Base-by-base conservation (phyloP, 2,329 filamentous ascomycete species). In the Monosporascus ibericus region DNA sequence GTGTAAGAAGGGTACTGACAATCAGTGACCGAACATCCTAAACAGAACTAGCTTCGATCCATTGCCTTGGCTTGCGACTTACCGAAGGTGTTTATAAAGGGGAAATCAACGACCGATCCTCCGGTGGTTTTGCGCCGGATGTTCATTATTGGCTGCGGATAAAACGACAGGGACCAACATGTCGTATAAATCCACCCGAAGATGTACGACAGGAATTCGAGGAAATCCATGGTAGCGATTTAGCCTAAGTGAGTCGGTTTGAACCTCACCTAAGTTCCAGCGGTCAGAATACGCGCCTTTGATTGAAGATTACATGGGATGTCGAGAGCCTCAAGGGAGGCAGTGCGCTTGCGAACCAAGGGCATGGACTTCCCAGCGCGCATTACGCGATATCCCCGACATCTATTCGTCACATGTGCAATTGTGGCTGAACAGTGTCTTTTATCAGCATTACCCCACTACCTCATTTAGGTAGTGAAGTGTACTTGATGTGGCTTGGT, bases 81-180 rank as follows among this genome's bases (percentile, higher is more conserved):
- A 82, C 80, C 83, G 5, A 86, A 64, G 25, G 74, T 71, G 70
- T 94, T 94, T 61, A 90, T 77, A 18, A 87, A 78, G 18, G 90
- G 90, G 64, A 95, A 96, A 69, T 96, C 92, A 58, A 95, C 86
- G 1, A 90, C 89, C 5, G 92, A 85, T 40, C 94, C 94, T 20
- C 82, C 79, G 5, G 92, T 96, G 8, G 89, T 88, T 52, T 82
- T 82, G 50, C 90, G 86, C 30, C 76, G 76, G 68, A 79, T 86
- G 76, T 96, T 97, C 57, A 90, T 80, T 55, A 95, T 72, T 6
- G 88, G 84, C 68, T 97, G 94, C 1, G 92, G 92, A 69, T 97
- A 97, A 74, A 96, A 97, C 17, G 90, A 95, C 17, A 86, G 73
- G 14, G 88, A 92, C 92, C 92, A 94, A 70, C 81, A 84, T 48